Percentiles rank a stretch among this genome's conserved stretches.
Evolutionary conservation across 2,329 filamentous ascomycete species (phyloP).

Genomic region (Bipolaris zeicola): DNA sequence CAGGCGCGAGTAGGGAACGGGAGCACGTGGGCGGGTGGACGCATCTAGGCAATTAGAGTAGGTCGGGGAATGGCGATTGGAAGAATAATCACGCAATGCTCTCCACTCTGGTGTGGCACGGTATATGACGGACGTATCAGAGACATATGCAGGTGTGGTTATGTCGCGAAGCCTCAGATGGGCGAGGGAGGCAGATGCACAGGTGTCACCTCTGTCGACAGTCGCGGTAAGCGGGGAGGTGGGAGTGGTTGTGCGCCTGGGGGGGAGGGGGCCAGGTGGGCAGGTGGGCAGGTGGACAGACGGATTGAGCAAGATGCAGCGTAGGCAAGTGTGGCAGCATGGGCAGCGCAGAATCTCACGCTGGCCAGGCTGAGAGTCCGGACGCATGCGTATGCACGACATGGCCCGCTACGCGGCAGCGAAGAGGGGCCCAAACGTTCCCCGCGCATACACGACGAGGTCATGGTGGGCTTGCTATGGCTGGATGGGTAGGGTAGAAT

Average conservation of each 20-base stretch:
- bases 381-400: conserved; percentile 11
- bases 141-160: background rate
- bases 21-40: background rate
- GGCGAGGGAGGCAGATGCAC: background rate
- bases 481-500: background rate
- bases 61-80: background rate
- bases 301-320: conserved; percentile 3
- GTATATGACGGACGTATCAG: too few species aligned
- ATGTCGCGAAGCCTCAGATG: background rate
- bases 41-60: background rate
- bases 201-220: background rate
- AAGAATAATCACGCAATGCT: background rate
- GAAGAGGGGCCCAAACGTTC: conserved; percentile 2
- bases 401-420: conserved; percentile 9
- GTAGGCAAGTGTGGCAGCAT: conserved; percentile 3
- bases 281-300: background rate
- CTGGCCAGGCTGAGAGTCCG: conserved; percentile 8
- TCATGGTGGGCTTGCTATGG: too few species aligned
- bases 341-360: conserved; percentile 1
- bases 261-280: background rate
- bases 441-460: background rate
- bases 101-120: too few species aligned
- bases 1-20: background rate
- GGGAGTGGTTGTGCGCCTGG: background rate
- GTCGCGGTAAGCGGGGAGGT: background rate